A percentile compares a stretch with the other conserved stretches of the same genome.
Evolutionary conservation across 305 asterid genomes (phyloP).

Genomic region (Fraxinus albicans): DNA sequence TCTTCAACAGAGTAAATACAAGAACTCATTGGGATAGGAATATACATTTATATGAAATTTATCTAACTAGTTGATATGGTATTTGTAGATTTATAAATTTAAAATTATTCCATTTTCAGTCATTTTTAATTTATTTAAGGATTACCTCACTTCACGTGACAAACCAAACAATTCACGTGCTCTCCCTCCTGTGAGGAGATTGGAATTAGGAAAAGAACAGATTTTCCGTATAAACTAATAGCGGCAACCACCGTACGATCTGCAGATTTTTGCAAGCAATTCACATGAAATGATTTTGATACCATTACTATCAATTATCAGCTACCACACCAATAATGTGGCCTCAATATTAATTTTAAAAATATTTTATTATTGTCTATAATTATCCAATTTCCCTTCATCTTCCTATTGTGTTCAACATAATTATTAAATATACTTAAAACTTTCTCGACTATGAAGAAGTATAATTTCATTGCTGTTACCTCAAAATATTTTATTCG

Average conservation of each 20-base stretch:
- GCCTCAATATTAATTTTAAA: neutral
- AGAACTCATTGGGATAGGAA: no score
- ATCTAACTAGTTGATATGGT: neutral
- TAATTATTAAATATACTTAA: neutral
- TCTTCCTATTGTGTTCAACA: neutral
- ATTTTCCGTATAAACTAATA: conserved; percentile 34
- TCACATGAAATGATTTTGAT: conserved; percentile 16
- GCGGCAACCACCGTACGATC: conserved; percentile 40
- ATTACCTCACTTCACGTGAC: conserved; percentile 26
- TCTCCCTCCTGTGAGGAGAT: conserved; percentile 54
- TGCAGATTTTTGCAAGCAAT: conserved; percentile 4
- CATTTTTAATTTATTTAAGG: neutral
- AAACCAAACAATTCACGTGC: conserved; percentile 33
- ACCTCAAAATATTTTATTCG: neutral
- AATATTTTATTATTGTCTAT: neutral
- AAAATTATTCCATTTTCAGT: neutral
- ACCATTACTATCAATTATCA: neutral
- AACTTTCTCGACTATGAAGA: neutral
- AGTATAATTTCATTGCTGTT: neutral
- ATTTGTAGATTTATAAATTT: neutral
- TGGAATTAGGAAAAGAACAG: conserved; percentile 25
- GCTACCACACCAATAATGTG: neutral
- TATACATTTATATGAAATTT: neutral
- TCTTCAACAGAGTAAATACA: no score
- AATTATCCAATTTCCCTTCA: neutral